Conservation (phyloP, 192 early-diverging fungal genomes). For the Coemansia sp. region DNA sequence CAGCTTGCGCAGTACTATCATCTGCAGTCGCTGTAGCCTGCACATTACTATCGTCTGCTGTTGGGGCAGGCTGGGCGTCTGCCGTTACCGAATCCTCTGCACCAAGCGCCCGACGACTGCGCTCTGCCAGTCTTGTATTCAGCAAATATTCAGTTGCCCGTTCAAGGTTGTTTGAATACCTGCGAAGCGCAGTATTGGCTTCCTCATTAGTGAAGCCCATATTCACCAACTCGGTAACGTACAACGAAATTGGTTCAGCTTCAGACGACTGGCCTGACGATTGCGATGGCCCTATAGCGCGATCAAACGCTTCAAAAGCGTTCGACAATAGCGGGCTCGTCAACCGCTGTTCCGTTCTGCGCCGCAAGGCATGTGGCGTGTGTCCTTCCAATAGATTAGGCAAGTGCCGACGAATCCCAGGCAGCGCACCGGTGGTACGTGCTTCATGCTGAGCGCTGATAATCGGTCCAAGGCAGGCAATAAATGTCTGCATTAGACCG, state of each 20-base stretch:
- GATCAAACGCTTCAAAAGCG: conserved; percentile 10
- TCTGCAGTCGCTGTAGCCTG: conserved; percentile 15
- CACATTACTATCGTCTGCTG: neutral
- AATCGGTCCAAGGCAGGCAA: conserved; percentile 65
- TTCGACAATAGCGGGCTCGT: conserved; percentile 35
- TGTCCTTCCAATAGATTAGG: conserved; percentile 21
- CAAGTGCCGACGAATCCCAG: conserved; percentile 27
- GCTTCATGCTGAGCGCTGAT: conserved; percentile 73
- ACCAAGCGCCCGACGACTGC: neutral
- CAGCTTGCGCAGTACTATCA: conserved; percentile 55
- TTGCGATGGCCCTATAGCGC: conserved; percentile 20
- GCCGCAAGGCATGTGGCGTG: conserved; percentile 2
- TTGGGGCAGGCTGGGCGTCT: neutral
- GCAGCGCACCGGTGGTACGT: neutral
- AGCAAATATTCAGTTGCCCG: conserved; percentile 86
- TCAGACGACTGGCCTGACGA: conserved; percentile 7
- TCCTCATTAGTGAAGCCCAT: conserved; percentile 85
- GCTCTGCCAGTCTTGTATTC: conserved; percentile 21
- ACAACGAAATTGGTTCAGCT: conserved; percentile 57
- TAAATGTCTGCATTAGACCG: conserved; percentile 58
- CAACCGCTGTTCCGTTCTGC: conserved; percentile 24
- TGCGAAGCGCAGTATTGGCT: conserved; percentile 75
- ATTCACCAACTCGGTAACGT: conserved; percentile 70
- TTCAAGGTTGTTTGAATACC: conserved; percentile 72
- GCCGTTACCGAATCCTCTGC: neutral